Evolutionary conservation across 108 stramenopile genomes (phyloP).

Genomic region (Schizochytrium sp.): DNA sequence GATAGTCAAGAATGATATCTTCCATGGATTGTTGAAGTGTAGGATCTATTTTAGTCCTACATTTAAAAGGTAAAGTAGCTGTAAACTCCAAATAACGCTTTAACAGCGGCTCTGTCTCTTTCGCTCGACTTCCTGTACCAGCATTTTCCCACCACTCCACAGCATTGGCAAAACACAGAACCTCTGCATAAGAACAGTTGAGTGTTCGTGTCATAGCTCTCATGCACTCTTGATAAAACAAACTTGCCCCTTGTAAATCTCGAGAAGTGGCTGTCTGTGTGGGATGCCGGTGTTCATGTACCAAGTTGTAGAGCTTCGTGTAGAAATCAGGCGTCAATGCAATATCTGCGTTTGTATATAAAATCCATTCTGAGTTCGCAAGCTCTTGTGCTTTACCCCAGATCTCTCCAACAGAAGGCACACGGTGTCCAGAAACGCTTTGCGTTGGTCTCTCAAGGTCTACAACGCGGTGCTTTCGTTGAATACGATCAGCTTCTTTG

Average conservation of each 20-base stretch:
- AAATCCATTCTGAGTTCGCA: neutral
- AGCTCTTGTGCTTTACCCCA: neutral
- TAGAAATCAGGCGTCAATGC: slow-evolving; percentile 12
- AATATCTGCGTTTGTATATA: slow-evolving; percentile 51
- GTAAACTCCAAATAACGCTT: neutral
- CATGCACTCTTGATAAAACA: neutral
- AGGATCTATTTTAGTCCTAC: no score
- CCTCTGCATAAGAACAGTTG: neutral
- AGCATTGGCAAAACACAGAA: neutral
- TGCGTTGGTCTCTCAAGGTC: neutral
- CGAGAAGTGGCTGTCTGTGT: neutral
- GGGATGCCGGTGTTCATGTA: neutral
- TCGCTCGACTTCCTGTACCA: neutral
- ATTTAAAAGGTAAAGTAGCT: no score
- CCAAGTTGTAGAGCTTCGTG: neutral
- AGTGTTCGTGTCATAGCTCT: neutral
- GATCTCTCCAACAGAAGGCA: slow-evolving; percentile 41
- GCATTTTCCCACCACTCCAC: slow-evolving; percentile 1
- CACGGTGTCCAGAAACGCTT: neutral
- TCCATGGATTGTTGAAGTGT: no score
- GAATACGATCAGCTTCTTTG: neutral
- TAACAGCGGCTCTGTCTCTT: neutral
- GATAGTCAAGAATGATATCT: neutral
- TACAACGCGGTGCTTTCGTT: neutral
- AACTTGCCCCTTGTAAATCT: neutral